Evolutionary conservation across 2,329 filamentous ascomycete species (phyloP).

Genomic region (Parastagonospora nodorum): DNA sequence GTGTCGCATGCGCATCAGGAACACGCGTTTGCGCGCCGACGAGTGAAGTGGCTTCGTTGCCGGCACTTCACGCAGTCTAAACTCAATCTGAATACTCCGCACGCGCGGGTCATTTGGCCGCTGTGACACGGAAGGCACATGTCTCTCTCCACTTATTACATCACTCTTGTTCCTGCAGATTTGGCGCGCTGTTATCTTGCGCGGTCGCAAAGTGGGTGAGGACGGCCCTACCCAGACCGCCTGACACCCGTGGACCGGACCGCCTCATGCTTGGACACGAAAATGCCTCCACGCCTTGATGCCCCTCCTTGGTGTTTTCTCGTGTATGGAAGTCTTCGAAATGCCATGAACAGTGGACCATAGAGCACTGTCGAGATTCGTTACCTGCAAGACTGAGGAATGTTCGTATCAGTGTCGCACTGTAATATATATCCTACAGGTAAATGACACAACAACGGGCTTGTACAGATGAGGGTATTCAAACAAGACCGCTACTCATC

Average conservation of each 20-base stretch:
- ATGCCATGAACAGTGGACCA: not conserved
- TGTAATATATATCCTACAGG: no score
- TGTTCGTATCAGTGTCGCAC: no score
- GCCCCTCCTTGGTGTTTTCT: no score
- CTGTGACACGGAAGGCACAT: conserved; percentile 41
- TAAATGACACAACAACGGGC: no score
- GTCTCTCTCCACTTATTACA: conserved; percentile 47
- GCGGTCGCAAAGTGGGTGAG: not conserved
- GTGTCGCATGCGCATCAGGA: conserved; percentile 5
- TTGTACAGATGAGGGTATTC: no score
- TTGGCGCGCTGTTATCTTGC: not conserved
- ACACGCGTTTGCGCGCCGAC: conserved; percentile 33
- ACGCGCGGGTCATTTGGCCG: conserved; percentile 36
- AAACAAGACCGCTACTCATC: no score
- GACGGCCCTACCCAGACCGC: not conserved
- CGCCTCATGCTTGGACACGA: no score
- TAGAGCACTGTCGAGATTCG: not conserved
- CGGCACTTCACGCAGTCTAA: conserved; percentile 40
- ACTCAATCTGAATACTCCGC: conserved; percentile 36
- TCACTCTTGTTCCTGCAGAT: conserved; percentile 30
- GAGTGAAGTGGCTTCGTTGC: conserved; percentile 45
- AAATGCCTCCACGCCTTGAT: not conserved
- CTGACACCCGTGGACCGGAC: not conserved
- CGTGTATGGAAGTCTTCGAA: not conserved
- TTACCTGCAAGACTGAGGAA: not conserved